Evolutionary conservation across 129 eudicot genomes (phyloP).

Genomic region (Lonicera japonica): DNA sequence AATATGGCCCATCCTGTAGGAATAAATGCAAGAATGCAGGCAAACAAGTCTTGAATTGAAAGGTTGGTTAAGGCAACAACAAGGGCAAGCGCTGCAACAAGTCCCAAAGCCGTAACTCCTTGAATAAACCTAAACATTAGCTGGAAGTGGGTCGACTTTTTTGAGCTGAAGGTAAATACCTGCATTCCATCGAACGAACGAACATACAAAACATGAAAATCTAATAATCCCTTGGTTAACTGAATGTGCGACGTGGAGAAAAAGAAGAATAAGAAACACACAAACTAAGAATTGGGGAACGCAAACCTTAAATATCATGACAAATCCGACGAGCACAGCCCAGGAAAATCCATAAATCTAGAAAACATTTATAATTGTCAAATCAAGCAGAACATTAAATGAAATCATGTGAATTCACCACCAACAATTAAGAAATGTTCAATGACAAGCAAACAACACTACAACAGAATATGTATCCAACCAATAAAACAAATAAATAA

Average conservation of each 20-base stretch:
- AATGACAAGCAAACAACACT: not conserved
- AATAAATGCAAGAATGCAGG: slow-evolving; percentile 81
- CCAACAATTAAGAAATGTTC: not conserved
- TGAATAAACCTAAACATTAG: slow-evolving; percentile 73
- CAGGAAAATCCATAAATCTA: slow-evolving; percentile 94
- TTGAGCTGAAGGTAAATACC: slow-evolving; percentile 76
- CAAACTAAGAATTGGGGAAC: not conserved
- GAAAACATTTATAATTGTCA: slow-evolving; percentile 13
- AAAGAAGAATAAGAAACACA: not conserved
- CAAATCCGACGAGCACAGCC: slow-evolving; percentile 70
- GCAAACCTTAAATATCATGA: slow-evolving; percentile 79
- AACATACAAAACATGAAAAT: not conserved
- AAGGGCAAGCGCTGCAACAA: slow-evolving; percentile 63
- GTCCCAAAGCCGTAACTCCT: slow-evolving; percentile 78
- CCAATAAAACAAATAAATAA: not conserved
- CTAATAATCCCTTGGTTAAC: not conserved
- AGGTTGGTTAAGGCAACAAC: slow-evolving; percentile 57
- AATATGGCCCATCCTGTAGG: slow-evolving; percentile 97
- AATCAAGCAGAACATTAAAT: slow-evolving; percentile 5
- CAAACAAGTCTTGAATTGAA: slow-evolving; percentile 69
- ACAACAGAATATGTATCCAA: not conserved
- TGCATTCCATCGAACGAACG: slow-evolving; percentile 22
- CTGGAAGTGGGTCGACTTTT: slow-evolving; percentile 67
- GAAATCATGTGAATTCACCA: not conserved
- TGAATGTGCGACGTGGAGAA: not conserved